Evolutionary conservation across 306 rosid species (phyloP), one percentile per base, ranked within the genome.

Genomic region (Acacia acuminata): DNA sequence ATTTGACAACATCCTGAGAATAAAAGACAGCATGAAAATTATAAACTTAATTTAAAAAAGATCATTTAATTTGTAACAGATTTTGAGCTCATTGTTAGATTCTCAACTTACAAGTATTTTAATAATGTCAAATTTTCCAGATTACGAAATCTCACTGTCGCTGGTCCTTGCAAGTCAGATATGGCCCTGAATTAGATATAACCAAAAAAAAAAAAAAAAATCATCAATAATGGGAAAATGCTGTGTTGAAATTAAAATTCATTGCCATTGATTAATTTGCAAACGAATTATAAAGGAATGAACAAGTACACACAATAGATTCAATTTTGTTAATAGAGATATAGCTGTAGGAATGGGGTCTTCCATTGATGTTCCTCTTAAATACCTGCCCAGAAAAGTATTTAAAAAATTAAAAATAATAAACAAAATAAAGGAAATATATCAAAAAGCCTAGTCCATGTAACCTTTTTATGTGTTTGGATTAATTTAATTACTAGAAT

Each of bases 1-100:
- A 73, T 91, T 94, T 77, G 96, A 91, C 83, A 94, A 77, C 32
- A 42, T 80, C 91, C 98, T 94, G 88, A 47, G 53, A 76, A 25
- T 32, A 77, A 86, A 58, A 81, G 4, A 68, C 83, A 67, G 25
- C 0, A 36, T 44, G 56, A 51, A 51, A 30, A 12, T 4, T 12
- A 47, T 47, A 83, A 36, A 47, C 47, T 27, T 82, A 16, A 65
- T 17, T 24, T 8, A 74, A 51, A 51, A 14, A 13, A 47, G 36
- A 3, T 34, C 36, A 34, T 34, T 34, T 34, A 4, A 3, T 3
- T 3, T 34, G 4, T 2, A 3, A 12, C 2, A 3, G 53, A 14
- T 47, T 47, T 47, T 47, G 3, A 47, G 5, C 16, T 47, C 17
- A 13, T 12, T 87, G 53, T 47, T 14, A 12, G 12, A 3, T 47